Conservation (phyloP, 2,329 filamentous ascomycete genomes). For the Xylariaceae sp. region DNA sequence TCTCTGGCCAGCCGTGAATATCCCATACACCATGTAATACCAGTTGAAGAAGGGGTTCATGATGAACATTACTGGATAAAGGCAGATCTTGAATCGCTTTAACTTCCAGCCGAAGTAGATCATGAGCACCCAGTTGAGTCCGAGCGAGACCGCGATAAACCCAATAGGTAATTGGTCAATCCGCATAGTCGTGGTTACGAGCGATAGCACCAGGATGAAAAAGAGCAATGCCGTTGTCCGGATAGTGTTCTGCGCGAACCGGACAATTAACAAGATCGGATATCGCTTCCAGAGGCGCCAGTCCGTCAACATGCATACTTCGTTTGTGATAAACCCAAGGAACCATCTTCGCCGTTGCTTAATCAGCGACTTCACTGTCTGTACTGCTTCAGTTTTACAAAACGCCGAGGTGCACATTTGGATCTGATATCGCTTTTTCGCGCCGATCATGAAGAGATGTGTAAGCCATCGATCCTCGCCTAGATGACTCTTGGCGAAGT, state of each 20-base stretch:
- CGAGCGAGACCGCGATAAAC: slow-evolving; percentile 90
- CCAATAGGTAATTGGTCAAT: slow-evolving; percentile 83
- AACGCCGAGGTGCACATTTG: slow-evolving; percentile 98
- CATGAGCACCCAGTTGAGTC: slow-evolving; percentile 95
- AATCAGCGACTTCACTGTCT: slow-evolving; percentile 81
- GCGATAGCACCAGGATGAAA: slow-evolving; percentile 88
- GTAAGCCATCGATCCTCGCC: slow-evolving; percentile 97
- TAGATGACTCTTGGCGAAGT: slow-evolving; percentile 93
- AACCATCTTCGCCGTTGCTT: slow-evolving; percentile 98
- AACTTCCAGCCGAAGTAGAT: slow-evolving; percentile 91
- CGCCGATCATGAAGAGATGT: slow-evolving; percentile 98
- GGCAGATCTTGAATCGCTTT: slow-evolving; percentile 88
- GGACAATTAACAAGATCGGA: slow-evolving; percentile 81
- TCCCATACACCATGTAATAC: slow-evolving; percentile 97
- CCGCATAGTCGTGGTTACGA: slow-evolving; percentile 82
- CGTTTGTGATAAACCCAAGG: slow-evolving; percentile 95
- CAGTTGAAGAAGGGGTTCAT: slow-evolving; percentile 98
- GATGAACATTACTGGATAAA: slow-evolving; percentile 95
- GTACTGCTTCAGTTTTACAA: slow-evolving; percentile 97
- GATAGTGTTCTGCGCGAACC: slow-evolving; percentile 96
- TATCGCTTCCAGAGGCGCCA: slow-evolving; percentile 90
- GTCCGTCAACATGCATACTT: slow-evolving; percentile 97
- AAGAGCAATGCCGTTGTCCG: slow-evolving; percentile 92
- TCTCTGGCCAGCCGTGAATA: slow-evolving; percentile 90
- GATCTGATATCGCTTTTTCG: slow-evolving; percentile 91